phyloP scores from a whole-genome alignment of 2,329 filamentous ascomycete species.

The Colletotrichum sp. region DNA sequence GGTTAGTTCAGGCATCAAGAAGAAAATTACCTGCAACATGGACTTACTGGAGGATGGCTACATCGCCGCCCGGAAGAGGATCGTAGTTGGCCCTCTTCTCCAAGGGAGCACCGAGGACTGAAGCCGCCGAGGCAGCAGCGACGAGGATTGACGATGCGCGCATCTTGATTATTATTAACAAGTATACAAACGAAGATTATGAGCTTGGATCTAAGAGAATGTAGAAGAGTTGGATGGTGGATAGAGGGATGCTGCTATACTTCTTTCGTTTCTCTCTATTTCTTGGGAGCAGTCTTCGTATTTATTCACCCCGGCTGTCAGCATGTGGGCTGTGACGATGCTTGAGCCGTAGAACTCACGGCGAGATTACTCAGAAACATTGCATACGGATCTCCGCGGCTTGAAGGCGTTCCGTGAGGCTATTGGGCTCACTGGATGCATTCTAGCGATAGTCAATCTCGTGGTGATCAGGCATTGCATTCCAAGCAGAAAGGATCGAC shows the following conservation, averaged over 20 bases:
- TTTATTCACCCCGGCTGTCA: neutral
- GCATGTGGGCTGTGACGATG: too few species aligned
- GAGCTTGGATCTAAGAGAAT: neutral
- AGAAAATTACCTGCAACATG: neutral
- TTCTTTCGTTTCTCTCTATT: neutral
- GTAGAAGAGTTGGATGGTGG: neutral
- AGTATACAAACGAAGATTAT: neutral
- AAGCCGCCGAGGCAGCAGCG: neutral
- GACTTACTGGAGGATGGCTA: constrained; percentile 37
- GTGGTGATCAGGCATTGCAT: neutral
- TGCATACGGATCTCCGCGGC: neutral
- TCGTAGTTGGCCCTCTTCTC: constrained; percentile 23
- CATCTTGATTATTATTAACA: neutral
- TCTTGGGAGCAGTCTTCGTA: neutral
- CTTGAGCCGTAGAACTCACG: neutral
- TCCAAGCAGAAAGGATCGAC: neutral
- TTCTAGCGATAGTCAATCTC: neutral
- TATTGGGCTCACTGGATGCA: neutral
- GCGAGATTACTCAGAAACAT: neutral
- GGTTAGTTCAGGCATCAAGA: neutral
- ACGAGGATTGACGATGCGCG: constrained; percentile 10
- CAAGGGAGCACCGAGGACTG: constrained; percentile 6
- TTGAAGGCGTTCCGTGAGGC: neutral
- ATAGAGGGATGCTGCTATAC: neutral
- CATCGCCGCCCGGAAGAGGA: constrained; percentile 23